Evolutionary conservation across 2,329 filamentous ascomycete species (phyloP).

Genomic region (Lachnellula cervina): DNA sequence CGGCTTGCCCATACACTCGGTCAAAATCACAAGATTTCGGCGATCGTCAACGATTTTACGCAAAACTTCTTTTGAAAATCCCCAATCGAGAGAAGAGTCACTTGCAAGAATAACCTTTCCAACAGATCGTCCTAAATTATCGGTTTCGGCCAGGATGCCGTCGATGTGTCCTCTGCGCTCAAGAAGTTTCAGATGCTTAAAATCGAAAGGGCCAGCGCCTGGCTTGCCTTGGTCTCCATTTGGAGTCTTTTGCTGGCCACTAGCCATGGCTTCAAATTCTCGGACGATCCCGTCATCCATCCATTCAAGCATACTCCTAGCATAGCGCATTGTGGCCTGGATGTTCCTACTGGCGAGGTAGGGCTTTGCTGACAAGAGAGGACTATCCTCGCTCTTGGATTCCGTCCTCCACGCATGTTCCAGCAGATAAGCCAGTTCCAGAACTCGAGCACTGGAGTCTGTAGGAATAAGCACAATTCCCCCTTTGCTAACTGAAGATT

Average conservation of each 20-base stretch:
- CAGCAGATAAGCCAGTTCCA: conserved; percentile 86
- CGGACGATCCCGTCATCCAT: conserved; percentile 95
- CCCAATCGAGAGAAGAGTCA: conserved; percentile 88
- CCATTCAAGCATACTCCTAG: conserved; percentile 96
- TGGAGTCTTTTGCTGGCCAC: conserved; percentile 37
- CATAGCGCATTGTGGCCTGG: conserved; percentile 83
- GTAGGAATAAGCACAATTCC: conserved; percentile 91
- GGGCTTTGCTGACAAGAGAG: conserved; percentile 53
- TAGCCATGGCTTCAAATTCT: conserved; percentile 71
- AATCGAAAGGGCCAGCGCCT: conserved; percentile 74
- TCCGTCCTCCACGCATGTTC: conserved; percentile 86
- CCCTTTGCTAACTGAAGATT: conserved; percentile 69
- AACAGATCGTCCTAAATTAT: conserved; percentile 37
- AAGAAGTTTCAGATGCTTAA: conserved; percentile 76
- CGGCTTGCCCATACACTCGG: conserved; percentile 58
- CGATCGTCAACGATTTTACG: conserved; percentile 68
- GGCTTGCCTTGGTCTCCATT: conserved; percentile 44
- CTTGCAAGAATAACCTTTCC: conserved; percentile 84
- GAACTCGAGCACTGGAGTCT: conserved; percentile 88
- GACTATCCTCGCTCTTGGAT: conserved; percentile 45
- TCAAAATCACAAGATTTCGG: conserved; percentile 81
- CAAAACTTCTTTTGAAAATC: conserved; percentile 80
- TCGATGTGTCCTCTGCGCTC: conserved; percentile 79
- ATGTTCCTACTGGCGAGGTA: conserved; percentile 85
- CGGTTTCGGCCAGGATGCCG: conserved; percentile 51